Conservation (phyloP, 2,329 filamentous ascomycete species). For the Ophiostoma himal-ulmi region DNA sequence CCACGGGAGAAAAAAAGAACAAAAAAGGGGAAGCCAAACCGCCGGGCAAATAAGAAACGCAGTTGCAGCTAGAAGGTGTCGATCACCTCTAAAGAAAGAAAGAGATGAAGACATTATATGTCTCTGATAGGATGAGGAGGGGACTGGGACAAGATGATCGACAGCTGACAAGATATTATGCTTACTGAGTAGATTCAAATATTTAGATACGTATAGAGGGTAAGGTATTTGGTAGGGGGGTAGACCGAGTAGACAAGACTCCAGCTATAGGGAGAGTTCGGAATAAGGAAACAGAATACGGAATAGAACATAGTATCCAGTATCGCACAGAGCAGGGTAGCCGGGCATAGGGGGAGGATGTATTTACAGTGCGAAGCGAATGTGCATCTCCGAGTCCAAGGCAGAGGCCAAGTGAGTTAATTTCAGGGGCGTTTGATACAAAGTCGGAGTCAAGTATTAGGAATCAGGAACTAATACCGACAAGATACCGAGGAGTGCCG, state of each 20-base stretch:
- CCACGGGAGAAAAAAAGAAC: background rate
- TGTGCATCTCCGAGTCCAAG: background rate
- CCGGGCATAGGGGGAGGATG: background rate
- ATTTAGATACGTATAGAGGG: background rate
- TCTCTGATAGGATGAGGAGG: background rate
- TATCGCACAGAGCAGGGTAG: background rate
- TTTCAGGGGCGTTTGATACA: background rate
- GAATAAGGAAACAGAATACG: conserved; percentile 3
- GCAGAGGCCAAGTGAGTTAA: background rate
- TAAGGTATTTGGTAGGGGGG: background rate
- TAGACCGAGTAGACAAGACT: background rate
- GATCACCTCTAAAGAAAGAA: background rate
- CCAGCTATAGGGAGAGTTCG: background rate
- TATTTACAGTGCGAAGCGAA: background rate
- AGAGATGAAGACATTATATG: background rate
- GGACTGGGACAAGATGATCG: conserved; percentile 3
- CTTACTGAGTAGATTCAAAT: background rate
- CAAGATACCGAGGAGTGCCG: background rate
- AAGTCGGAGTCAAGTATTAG: background rate
- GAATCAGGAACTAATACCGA: background rate
- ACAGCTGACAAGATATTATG: background rate
- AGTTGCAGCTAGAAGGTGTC: background rate
- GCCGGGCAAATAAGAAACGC: background rate
- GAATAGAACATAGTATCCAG: background rate
- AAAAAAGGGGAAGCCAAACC: background rate